Percentiles rank a stretch among this genome's conserved stretches.
phyloP scores from a whole-genome alignment of 129 eudicot genomes.

The Flaveria linearis region DNA sequence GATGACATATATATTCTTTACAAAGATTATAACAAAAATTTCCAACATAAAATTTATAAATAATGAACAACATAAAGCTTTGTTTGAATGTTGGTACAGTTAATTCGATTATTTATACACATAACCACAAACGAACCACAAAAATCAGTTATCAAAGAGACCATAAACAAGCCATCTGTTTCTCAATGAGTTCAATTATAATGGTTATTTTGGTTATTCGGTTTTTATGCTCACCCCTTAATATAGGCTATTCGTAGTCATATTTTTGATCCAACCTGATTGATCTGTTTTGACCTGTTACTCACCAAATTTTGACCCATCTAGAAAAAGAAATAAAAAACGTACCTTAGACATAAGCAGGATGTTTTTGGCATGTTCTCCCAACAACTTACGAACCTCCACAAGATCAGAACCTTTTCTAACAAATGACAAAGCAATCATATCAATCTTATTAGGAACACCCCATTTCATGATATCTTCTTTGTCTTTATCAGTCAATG shows the following conservation, averaged over 20 bases:
- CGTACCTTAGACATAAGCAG: constrained; percentile 76
- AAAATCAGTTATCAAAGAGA: too few species aligned
- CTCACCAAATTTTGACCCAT: background rate
- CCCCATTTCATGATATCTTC: constrained; percentile 82
- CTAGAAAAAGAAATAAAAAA: background rate
- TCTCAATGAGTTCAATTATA: too few species aligned
- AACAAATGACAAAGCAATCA: constrained; percentile 67
- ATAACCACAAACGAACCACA: background rate
- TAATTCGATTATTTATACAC: too few species aligned
- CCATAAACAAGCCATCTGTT: too few species aligned
- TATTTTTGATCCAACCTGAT: background rate
- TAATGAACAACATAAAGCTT: too few species aligned
- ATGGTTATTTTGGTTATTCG: too few species aligned
- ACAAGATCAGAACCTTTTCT: constrained; percentile 71
- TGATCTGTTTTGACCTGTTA: background rate
- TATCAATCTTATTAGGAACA: constrained; percentile 64
- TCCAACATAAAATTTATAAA: too few species aligned
- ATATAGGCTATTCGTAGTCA: background rate
- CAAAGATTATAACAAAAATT: too few species aligned
- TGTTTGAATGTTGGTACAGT: too few species aligned
- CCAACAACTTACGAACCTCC: constrained; percentile 67
- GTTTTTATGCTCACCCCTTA: too few species aligned
- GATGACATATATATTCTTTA: too few species aligned
- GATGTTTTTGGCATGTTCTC: constrained; percentile 56
- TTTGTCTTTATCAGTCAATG: constrained; percentile 68